Percentiles rank a stretch among this genome's conserved stretches.
phyloP scores from a whole-genome alignment of 2,329 filamentous ascomycete genomes.

The Dichotomopilus funicola region DNA sequence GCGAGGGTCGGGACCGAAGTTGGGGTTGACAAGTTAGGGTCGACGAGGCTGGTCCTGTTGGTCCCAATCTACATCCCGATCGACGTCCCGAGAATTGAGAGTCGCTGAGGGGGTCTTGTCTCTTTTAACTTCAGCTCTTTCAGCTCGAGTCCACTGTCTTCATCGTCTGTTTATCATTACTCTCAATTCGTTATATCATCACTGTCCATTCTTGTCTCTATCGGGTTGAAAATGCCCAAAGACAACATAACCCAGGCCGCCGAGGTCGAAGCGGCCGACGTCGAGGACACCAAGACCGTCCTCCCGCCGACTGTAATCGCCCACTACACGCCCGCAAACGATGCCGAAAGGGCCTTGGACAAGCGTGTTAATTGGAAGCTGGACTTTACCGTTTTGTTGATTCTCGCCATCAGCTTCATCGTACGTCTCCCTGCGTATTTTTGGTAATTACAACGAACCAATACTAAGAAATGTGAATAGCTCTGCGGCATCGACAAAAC shows the following conservation, averaged over 20 bases:
- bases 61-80: no score
- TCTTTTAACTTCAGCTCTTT: no score
- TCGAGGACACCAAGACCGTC: neutral
- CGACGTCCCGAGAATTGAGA: no score
- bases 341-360: neutral
- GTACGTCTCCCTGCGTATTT: neutral
- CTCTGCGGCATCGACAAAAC: constrained; percentile 8
- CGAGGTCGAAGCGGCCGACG: neutral
- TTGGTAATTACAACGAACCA: neutral
- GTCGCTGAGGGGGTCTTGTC: no score
- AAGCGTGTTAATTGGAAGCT: neutral
- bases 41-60: no score
- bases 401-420: constrained; percentile 2
- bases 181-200: no score
- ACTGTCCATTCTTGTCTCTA: no score
- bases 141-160: no score
- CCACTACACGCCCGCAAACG: neutral
- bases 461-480: neutral
- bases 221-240: neutral
- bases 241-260: neutral
- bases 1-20: no score
- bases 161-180: no score
- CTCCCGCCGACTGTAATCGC: neutral
- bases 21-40: no score
- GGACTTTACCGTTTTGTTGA: neutral